A percentile compares a stretch with the other conserved stretches of the same genome.
Conservation (phyloP, 495 filamentous ascomycete species). For the Stereocaulon alpinum region DNA sequence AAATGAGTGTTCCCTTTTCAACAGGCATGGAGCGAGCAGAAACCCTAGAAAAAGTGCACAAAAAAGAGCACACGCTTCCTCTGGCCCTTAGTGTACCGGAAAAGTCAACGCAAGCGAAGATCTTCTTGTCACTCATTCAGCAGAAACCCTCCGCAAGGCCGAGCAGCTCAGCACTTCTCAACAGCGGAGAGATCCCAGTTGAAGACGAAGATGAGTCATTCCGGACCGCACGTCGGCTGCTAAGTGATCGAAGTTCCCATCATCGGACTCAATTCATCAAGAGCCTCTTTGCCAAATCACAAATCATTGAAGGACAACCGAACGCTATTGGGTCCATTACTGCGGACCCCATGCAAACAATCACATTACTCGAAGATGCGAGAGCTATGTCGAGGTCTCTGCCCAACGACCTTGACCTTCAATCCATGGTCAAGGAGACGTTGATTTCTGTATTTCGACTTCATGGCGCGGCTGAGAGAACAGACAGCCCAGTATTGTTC, state of each 20-base stretch:
- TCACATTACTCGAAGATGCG: conserved; percentile 17
- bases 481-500: conserved; percentile 60
- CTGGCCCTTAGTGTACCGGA: conserved; percentile 63
- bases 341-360: conserved; percentile 6
- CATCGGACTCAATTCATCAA: conserved; percentile 84
- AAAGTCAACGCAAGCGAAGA: conserved; percentile 59
- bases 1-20: conserved; percentile 81
- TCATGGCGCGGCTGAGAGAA: conserved; percentile 76
- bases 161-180: conserved; percentile 72
- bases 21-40: conserved; percentile 82
- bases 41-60: conserved; percentile 59
- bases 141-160: conserved; percentile 75
- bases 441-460: conserved; percentile 73
- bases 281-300: conserved; percentile 21
- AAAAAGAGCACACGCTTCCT: conserved; percentile 58
- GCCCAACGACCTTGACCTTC: conserved; percentile 55
- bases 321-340: neutral
- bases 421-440: conserved; percentile 63
- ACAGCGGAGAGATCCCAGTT: conserved; percentile 77
- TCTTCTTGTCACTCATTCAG: conserved; percentile 69
- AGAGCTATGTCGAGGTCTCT: conserved; percentile 13
- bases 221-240: conserved; percentile 62
- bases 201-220: conserved; percentile 90
- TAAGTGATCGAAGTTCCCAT: conserved; percentile 73
- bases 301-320: neutral